These are phyloP conservation scores for Dittrichia graveolens DNA, from an alignment of 129 eudicot genomes.

Conservation along the genomic window DNA sequence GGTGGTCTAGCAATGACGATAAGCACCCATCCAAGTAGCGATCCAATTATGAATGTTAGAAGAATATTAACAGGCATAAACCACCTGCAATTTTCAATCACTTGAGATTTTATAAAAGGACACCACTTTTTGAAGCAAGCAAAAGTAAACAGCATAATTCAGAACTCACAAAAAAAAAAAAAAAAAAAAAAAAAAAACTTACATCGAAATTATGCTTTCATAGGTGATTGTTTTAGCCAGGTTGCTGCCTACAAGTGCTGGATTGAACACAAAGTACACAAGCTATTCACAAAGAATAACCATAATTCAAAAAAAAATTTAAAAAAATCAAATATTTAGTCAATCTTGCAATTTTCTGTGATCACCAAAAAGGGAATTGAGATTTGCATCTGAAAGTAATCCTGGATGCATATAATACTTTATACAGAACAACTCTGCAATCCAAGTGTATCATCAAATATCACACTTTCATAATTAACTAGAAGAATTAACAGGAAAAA, in stretches of 20 bases:
- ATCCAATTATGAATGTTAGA: slow-evolving; percentile 72
- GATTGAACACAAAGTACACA: slow-evolving; percentile 79
- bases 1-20: slow-evolving; percentile 62
- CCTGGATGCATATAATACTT: not conserved
- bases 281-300: slow-evolving; percentile 46
- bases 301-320: not conserved
- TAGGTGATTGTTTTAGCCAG: slow-evolving; percentile 72
- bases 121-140: not conserved
- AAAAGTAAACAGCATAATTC: not conserved
- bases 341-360: not conserved
- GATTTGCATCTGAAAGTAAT: not conserved
- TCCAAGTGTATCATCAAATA: not conserved
- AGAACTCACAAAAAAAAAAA: not conserved
- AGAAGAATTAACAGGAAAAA: not conserved
- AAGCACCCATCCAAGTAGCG: slow-evolving; percentile 79
- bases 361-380: not conserved
- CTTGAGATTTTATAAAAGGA: not conserved
- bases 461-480: not conserved
- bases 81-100: slow-evolving; percentile 53
- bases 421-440: not conserved
- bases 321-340: not conserved
- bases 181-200: slow-evolving; percentile 31
- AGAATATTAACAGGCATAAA: slow-evolving; percentile 93
- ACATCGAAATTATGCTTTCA: slow-evolving; percentile 62
- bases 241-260: slow-evolving; percentile 76